phyloP scores from a whole-genome alignment of 805 yeast genomes.

The Kurtzmaniella fragi region DNA sequence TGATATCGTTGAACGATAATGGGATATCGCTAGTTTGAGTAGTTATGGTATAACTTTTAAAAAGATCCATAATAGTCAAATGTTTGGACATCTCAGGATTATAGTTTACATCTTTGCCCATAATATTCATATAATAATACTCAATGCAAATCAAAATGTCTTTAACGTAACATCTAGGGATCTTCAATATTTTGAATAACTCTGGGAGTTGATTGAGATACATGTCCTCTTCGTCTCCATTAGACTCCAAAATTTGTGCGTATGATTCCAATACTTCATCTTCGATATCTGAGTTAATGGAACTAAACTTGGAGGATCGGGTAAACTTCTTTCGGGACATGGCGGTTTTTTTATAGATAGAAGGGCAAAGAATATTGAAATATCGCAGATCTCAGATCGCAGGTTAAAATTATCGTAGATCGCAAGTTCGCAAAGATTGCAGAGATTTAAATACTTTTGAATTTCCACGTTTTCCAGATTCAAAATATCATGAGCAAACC shows the following conservation, averaged over 20 bases:
- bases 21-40: slow-evolving; percentile 6
- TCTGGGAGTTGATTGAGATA: slow-evolving; percentile 19
- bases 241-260: slow-evolving; percentile 13
- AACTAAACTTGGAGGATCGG: slow-evolving; percentile 8
- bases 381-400: too few species aligned
- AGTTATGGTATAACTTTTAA: slow-evolving; percentile 26
- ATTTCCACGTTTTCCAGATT: too few species aligned
- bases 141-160: slow-evolving; percentile 28
- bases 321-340: neutral
- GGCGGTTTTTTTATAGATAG: neutral
- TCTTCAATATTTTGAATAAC: slow-evolving; percentile 17
- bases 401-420: too few species aligned
- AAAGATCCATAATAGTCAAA: slow-evolving; percentile 19
- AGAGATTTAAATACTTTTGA: too few species aligned
- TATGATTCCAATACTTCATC: slow-evolving; percentile 33
- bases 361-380: too few species aligned
- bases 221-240: slow-evolving; percentile 21
- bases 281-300: slow-evolving; percentile 18
- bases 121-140: slow-evolving; percentile 26
- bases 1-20: slow-evolving; percentile 12
- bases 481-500: slow-evolving; percentile 13
- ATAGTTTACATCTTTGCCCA: slow-evolving; percentile 6
- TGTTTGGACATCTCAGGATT: slow-evolving; percentile 16
- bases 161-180: slow-evolving; percentile 26
- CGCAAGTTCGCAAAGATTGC: too few species aligned